Evolutionary conservation across 2,329 filamentous ascomycete genomes (phyloP), one percentile per base, ranked within the genome.

Genomic region (Botrytis deweyae): DNA sequence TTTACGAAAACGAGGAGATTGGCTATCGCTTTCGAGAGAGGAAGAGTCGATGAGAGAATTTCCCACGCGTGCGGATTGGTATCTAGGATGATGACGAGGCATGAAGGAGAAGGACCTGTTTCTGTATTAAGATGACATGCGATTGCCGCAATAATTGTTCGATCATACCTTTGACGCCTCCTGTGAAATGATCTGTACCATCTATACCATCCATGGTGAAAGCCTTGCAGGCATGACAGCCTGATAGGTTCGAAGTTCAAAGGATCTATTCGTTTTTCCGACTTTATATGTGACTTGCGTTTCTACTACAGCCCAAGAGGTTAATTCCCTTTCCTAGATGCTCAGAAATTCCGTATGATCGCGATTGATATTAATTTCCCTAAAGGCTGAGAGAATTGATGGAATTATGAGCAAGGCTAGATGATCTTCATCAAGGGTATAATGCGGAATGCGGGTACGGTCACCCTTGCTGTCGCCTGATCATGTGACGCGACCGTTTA

Each of bases 11-110:
- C 92, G 80, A 98, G 91, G 76, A 98, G 88, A 83, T 95, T 92
- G 75, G 95, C 93, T 75, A 99, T 87, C 75, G 94, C 94, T 80
- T 92, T 91, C 68, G 93, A 93, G 75, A 99, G 88, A 42, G 95
- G 90, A 12, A 98, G 90, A 46, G 88, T 89, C 73, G 89, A 84
- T 75, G 91, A 87, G 63, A 98, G 88, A 75, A 93, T 87, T 10
- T 93, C 90, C 96, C 96, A 97, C 79, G 96, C 95, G 79, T 95
- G 92, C 3, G 96, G 96, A 82, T 99, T 99, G 40, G 95, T 98
- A 85, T 99, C 96, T 84, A 99, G 88, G 80, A 99, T 88, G 80
- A 99, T 91, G 78, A 94, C 92, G 70, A 98, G 90, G 52, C 99
- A 90, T 22, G 95, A 97, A 0, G 96, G 93, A 8, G 88, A 85